Conservation (phyloP, 1,284 basidiomycete species). For the Phylloporus sp. region DNA sequence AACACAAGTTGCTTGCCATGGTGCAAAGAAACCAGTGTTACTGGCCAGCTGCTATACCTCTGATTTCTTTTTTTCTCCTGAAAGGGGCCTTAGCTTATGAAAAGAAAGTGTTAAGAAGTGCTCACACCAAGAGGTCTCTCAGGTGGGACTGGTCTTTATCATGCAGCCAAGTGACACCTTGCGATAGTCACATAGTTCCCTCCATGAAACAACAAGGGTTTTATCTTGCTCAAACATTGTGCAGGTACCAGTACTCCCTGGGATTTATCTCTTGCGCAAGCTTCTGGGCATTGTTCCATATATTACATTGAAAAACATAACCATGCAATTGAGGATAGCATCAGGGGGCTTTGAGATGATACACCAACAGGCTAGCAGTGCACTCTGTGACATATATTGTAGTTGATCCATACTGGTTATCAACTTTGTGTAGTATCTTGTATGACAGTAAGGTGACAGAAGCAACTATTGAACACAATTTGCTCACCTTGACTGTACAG, state of each 20-base stretch:
- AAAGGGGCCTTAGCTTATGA: too few species aligned
- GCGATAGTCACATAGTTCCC: conserved; percentile 51
- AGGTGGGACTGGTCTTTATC: conserved; percentile 45
- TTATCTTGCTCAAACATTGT: conserved; percentile 54
- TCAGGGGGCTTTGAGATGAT: conserved; percentile 45
- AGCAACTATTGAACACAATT: background rate
- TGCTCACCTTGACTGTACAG: conserved; percentile 66
- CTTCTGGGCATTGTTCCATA: conserved; percentile 55
- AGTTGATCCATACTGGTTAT: conserved; percentile 43
- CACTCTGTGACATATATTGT: conserved; percentile 73
- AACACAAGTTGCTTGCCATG: too few species aligned
- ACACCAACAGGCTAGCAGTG: conserved; percentile 47
- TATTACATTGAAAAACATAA: conserved; percentile 54
- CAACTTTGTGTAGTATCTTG: conserved; percentile 53
- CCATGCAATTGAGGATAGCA: conserved; percentile 50
- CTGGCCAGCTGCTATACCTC: too few species aligned
- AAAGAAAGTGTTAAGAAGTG: too few species aligned
- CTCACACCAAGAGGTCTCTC: conserved; percentile 56
- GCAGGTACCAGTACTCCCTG: conserved; percentile 58
- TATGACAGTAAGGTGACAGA: background rate
- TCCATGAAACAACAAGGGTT: conserved; percentile 50
- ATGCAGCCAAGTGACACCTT: conserved; percentile 50
- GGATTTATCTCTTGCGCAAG: conserved; percentile 48
- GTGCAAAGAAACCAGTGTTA: too few species aligned
- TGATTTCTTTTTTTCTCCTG: too few species aligned